Base-by-base conservation (phyloP, 2,329 filamentous ascomycete genomes). In the Neopestalotiopsis sp. region DNA sequence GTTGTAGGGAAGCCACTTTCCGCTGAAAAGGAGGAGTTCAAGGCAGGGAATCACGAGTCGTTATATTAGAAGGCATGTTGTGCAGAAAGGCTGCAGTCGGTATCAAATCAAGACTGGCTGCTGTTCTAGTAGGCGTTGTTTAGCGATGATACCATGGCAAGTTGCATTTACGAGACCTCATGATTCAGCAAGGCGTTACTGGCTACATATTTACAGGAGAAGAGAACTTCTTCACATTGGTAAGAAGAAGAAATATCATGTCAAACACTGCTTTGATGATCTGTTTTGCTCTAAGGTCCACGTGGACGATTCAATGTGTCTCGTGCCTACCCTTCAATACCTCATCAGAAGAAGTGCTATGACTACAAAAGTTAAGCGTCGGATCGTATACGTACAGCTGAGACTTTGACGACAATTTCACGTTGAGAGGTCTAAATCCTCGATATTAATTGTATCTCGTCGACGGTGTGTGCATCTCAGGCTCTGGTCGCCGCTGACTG, bases 151-250 rank as follows among this genome's bases (percentile, higher is more conserved):
- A 56, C 28, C 42, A 65, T 61, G 24, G 57, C 62, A 12, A 28
- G 20, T 53, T 65, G 20, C 30, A 45, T 53, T 65, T 53, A 40
- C 40, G 30, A 28, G 9, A 28, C n/a, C n/a, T 24, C n/a, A 65
- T 28, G 62, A 53, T 65, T 40, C 20, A 65, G 62, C 38, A 65
- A 65, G 62, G 62, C 34, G 62, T 65, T 65, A 30, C 38, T 49
- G 20, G 62, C 40, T 65, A 65, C 7, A 4, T 49, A 32, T 49
- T 32, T 24, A 40, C 62, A 30, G 40, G 10, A 32, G 13, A 40
- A 14, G 30, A n/a, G 45, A 38, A 10, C 34, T 38, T 38, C 34
- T 38, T 6, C 10, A 38, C 34, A 38, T 38, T 38, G 34, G 34
- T 38, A 53, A n/a, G 9, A 53, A 53, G 17, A 2, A 9, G 45